phyloP scores from a whole-genome alignment of 2,329 filamentous ascomycete genomes.

The Stylonectria norvegica region DNA sequence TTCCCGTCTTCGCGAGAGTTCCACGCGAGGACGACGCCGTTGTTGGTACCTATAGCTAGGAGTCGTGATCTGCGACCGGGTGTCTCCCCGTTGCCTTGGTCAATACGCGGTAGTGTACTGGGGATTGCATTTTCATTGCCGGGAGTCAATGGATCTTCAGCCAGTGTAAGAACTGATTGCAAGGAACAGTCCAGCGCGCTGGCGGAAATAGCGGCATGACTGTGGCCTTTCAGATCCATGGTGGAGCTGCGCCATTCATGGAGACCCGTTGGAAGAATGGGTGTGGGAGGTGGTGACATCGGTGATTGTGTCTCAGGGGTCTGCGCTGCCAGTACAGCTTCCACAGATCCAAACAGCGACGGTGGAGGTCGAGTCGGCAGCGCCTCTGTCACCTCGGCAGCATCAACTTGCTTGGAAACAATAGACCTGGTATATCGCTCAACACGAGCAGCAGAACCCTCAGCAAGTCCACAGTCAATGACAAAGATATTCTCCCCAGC shows the following conservation, averaged over 20 bases:
- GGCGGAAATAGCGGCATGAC: conserved; percentile 62
- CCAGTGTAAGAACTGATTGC: conserved; percentile 65
- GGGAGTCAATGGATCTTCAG: conserved; percentile 68
- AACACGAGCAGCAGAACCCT: conserved; percentile 46
- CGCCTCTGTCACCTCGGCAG: neutral
- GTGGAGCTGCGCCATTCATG: conserved; percentile 32
- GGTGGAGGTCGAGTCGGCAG: conserved; percentile 9
- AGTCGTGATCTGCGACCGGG: conserved; percentile 82
- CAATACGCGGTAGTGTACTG: neutral
- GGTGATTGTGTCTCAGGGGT: conserved; percentile 21
- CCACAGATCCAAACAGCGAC: conserved; percentile 30
- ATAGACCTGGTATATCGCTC: conserved; percentile 42
- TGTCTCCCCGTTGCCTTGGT: conserved; percentile 55
- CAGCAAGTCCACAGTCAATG: conserved; percentile 67
- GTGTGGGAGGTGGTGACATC: conserved; percentile 21
- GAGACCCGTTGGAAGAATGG: conserved; percentile 17
- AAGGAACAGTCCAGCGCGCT: conserved; percentile 71
- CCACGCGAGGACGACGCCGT: conserved; percentile 78
- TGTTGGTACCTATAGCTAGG: conserved; percentile 75
- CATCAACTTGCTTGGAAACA: conserved; percentile 12
- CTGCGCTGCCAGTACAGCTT: conserved; percentile 3
- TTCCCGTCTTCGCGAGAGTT: conserved; percentile 64
- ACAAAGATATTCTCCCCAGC: conserved; percentile 76
- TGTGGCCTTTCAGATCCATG: conserved; percentile 54
- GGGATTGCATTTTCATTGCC: conserved; percentile 11